Evolutionary conservation across 139 green algal species (phyloP), one percentile per base, ranked within the genome.

Genomic region (Chlorella sp.): DNA sequence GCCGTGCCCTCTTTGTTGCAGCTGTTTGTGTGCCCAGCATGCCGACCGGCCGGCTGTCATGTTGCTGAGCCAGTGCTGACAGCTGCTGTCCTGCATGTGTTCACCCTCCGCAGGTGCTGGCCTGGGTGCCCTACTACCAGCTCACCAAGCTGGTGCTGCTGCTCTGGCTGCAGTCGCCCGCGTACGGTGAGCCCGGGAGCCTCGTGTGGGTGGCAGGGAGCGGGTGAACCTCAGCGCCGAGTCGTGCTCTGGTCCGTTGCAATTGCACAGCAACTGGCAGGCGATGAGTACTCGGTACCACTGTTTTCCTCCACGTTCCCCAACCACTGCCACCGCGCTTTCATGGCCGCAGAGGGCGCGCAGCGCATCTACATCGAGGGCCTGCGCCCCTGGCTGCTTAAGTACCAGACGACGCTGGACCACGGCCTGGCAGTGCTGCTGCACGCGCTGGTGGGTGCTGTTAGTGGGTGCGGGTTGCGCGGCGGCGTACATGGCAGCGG

Each of bases 161-260:
- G 65, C 34, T 94, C 40, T 94, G 91, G 91, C 84, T 94, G 36
- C 91, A 94, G 62, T 51, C 30, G 83, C 54, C 86, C n/a, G 28
- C 81, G 17, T 89, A 84, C n/a, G 51, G 51, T 60, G 51, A 20
- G 51, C 51, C 51, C n/a, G n/a, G n/a, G n/a, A n/a, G n/a, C n/a
- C n/a, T n/a, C n/a, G n/a, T n/a, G n/a, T n/a, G n/a, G n/a, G n/a
- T n/a, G n/a, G n/a, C n/a, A n/a, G n/a, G n/a, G n/a, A n/a, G n/a
- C n/a, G n/a, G n/a, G n/a, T n/a, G n/a, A n/a, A n/a, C n/a, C n/a
- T n/a, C n/a, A n/a, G n/a, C n/a, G n/a, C n/a, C n/a, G n/a, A n/a
- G n/a, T n/a, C n/a, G n/a, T n/a, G n/a, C n/a, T n/a, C n/a, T n/a
- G n/a, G n/a, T n/a, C n/a, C n/a, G n/a, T n/a, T n/a, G n/a, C n/a